Evolutionary conservation across 2,329 filamentous ascomycete genomes (phyloP).

Genomic region (Aspergillus sp.): DNA sequence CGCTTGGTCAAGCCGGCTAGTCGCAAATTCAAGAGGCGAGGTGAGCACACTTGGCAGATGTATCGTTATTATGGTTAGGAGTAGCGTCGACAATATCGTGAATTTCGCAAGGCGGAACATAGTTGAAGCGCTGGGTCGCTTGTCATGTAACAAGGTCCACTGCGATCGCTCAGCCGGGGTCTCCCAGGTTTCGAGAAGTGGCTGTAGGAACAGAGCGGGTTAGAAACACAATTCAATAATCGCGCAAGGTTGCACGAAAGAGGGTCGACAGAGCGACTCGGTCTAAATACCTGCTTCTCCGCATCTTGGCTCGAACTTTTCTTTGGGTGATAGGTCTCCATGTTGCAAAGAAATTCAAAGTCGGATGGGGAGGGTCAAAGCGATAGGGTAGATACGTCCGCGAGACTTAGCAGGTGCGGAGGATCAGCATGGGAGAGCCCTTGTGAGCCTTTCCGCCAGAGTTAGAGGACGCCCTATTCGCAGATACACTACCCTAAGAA

Average conservation of each 20-base stretch:
- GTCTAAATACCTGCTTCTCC: conserved; percentile 34
- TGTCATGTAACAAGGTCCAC: conserved; percentile 3
- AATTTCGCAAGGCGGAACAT: conserved; percentile 24
- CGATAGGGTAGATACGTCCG: not conserved
- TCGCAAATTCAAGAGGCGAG: conserved; percentile 23
- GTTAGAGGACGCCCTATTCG: not conserved
- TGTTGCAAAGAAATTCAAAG: not conserved
- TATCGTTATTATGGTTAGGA: conserved; percentile 24
- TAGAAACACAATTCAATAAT: conserved; percentile 4
- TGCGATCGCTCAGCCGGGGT: not conserved
- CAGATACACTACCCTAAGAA: not conserved
- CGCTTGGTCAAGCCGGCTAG: not conserved
- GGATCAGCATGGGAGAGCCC: not conserved
- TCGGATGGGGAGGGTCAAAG: not conserved
- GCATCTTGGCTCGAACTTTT: conserved; percentile 23
- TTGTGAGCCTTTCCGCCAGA: not conserved
- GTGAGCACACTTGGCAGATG: conserved; percentile 26
- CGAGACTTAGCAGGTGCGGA: not conserved
- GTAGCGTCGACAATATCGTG: conserved; percentile 21
- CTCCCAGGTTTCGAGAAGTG: conserved; percentile 12
- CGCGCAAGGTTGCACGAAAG: not conserved
- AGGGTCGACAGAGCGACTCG: conserved; percentile 1
- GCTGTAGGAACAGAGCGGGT: conserved; percentile 19
- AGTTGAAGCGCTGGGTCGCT: not conserved
- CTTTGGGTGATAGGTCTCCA: conserved; percentile 9